Conservation (phyloP, 2,329 filamentous ascomycete species). For the Colletotrichum shisoi region DNA sequence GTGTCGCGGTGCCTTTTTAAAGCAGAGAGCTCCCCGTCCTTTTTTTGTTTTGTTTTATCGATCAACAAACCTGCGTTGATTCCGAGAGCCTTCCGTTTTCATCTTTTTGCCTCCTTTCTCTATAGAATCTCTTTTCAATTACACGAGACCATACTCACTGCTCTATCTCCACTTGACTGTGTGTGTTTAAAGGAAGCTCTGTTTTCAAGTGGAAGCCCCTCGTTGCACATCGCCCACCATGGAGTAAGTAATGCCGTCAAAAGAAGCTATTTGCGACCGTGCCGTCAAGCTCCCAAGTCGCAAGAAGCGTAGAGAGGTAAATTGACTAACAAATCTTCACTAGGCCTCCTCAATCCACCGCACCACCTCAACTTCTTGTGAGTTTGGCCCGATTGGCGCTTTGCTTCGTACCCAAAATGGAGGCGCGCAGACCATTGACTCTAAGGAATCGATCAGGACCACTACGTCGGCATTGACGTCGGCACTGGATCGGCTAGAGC, state of each 20-base stretch:
- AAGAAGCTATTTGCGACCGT: conserved; percentile 3
- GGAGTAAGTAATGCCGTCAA: conserved; percentile 28
- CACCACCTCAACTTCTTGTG: conserved; percentile 32
- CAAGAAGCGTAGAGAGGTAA: neutral
- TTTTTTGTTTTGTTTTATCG: neutral
- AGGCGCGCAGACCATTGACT: conserved; percentile 21
- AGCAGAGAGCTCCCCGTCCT: conserved; percentile 23
- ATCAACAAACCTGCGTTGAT: conserved; percentile 1
- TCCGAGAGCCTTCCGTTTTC: conserved; percentile 1
- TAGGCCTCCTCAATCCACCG: conserved; percentile 28
- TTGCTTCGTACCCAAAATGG: no score
- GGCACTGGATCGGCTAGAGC: conserved; percentile 94
- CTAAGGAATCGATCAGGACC: conserved; percentile 53
- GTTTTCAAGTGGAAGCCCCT: conserved; percentile 6
- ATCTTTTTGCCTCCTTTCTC: neutral
- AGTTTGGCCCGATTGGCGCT: conserved; percentile 18
- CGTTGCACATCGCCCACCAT: conserved; percentile 12
- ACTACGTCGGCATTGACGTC: conserved; percentile 89
- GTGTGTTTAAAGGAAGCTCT: neutral
- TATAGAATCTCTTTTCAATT: neutral
- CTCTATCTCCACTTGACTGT: neutral
- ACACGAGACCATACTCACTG: neutral
- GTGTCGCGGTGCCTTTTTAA: conserved; percentile 29
- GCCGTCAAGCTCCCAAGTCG: neutral
- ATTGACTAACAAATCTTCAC: conserved; percentile 3